A percentile compares a stretch with the other conserved stretches of the same genome.
Conservation (phyloP, 352 stramenopile genomes). For the Phytophthora hybrid region DNA sequence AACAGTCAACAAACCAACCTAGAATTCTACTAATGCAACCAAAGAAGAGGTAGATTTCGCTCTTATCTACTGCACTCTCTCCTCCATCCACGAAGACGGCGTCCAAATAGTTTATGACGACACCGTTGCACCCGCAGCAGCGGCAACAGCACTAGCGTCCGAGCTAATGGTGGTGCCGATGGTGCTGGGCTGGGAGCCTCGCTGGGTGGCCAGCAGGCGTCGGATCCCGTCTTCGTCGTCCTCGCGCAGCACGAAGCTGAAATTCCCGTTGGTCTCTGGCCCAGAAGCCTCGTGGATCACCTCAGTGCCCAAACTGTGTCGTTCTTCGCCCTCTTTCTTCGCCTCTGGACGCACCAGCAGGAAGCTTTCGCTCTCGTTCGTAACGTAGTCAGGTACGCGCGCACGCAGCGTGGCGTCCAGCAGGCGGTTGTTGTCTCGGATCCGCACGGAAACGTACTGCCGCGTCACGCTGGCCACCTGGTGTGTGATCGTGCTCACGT, state of each 20-base stretch:
- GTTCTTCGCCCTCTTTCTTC: slow-evolving; percentile 35
- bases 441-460: slow-evolving; percentile 82
- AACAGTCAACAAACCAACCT: not conserved
- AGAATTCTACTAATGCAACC: not conserved
- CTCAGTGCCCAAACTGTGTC: slow-evolving; percentile 21
- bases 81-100: slow-evolving; percentile 12
- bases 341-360: slow-evolving; percentile 69
- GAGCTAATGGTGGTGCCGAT: slow-evolving; percentile 38
- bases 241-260: slow-evolving; percentile 53
- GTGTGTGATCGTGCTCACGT: slow-evolving; percentile 87
- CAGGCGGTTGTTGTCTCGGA: slow-evolving; percentile 85
- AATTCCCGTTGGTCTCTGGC: slow-evolving; percentile 10
- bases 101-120: slow-evolving; percentile 11
- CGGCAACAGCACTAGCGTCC: slow-evolving; percentile 45
- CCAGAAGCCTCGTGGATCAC: slow-evolving; percentile 10
- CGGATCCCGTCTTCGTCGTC: slow-evolving; percentile 51
- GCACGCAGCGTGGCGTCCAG: slow-evolving; percentile 79
- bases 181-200: slow-evolving; percentile 20
- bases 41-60: not conserved
- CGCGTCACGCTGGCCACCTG: slow-evolving; percentile 85
- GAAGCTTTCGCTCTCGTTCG: slow-evolving; percentile 74
- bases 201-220: slow-evolving; percentile 32
- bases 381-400: slow-evolving; percentile 70
- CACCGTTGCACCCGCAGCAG: slow-evolving; percentile 22
- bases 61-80: not conserved